Conservation (phyloP, 495 filamentous ascomycete species). For the Penicillium flavigenum region DNA sequence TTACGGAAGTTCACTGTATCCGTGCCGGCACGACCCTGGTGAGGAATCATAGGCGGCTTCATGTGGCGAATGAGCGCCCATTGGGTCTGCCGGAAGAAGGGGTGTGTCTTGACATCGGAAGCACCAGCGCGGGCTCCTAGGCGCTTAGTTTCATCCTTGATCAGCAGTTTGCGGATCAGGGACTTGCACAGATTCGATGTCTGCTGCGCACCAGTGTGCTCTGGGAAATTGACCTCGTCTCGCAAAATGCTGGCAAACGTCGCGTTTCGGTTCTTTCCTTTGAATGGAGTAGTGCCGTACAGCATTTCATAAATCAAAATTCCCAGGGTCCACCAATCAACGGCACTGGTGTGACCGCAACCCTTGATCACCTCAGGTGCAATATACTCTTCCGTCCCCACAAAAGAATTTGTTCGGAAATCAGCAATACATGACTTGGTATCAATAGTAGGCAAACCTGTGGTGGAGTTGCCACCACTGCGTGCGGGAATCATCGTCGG, state of each 20-base stretch:
- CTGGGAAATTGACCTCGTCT: slow-evolving; percentile 93
- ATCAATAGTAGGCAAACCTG: slow-evolving; percentile 88
- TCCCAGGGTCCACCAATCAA: slow-evolving; percentile 98
- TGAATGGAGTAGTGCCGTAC: slow-evolving; percentile 98
- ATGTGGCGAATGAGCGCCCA: slow-evolving; percentile 96
- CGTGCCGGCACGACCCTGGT: slow-evolving; percentile 77
- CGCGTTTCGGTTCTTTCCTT: slow-evolving; percentile 97
- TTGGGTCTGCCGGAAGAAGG: slow-evolving; percentile 93
- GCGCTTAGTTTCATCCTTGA: slow-evolving; percentile 95
- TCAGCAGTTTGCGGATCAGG: slow-evolving; percentile 91
- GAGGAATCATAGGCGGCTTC: slow-evolving; percentile 98
- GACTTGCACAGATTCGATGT: slow-evolving; percentile 95
- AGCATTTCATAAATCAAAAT: slow-evolving; percentile 99
- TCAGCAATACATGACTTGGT: slow-evolving; percentile 98
- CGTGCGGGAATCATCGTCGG: slow-evolving; percentile 96
- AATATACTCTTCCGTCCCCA: slow-evolving; percentile 98
- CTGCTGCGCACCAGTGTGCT: slow-evolving; percentile 77
- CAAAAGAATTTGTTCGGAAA: slow-evolving; percentile 97
- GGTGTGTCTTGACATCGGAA: slow-evolving; percentile 93
- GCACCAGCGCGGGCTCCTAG: slow-evolving; percentile 93
- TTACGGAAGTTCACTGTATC: slow-evolving; percentile 97
- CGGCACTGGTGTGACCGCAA: slow-evolving; percentile 95
- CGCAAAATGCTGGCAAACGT: slow-evolving; percentile 97
- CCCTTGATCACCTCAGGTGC: slow-evolving; percentile 98
- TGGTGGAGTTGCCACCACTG: slow-evolving; percentile 62